These are phyloP conservation scores for Fistulinella staudtii DNA, from an alignment of 1,284 basidiomycete genomes.

Conservation along the genomic window DNA sequence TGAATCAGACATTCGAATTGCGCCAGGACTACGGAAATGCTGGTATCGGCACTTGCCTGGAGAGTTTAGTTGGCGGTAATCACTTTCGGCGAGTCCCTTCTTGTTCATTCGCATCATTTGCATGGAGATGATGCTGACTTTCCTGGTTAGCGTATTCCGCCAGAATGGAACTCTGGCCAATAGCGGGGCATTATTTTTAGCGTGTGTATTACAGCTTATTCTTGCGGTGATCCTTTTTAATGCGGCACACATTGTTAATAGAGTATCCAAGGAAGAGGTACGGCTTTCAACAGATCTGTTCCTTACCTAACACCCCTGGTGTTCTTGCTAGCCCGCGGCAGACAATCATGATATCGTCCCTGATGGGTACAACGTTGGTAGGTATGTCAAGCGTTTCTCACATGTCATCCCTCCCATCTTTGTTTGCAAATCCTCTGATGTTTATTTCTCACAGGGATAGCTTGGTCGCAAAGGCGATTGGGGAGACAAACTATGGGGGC, in stretches of 20 bases:
- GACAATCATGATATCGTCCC: slow-evolving; percentile 49
- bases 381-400: no score
- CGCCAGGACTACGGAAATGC: slow-evolving; percentile 55
- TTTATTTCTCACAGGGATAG: slow-evolving; percentile 33
- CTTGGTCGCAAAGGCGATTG: slow-evolving; percentile 44
- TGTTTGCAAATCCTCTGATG: not conserved
- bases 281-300: not conserved
- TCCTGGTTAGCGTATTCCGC: slow-evolving; percentile 42
- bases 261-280: slow-evolving; percentile 61
- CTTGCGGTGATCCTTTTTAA: not conserved
- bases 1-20: slow-evolving; percentile 50
- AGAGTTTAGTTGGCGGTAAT: slow-evolving; percentile 62
- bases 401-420: no score
- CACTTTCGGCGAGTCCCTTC: slow-evolving; percentile 49
- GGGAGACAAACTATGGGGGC: slow-evolving; percentile 40
- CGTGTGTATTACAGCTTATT: slow-evolving; percentile 39
- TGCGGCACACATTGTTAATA: slow-evolving; percentile 20
- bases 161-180: slow-evolving; percentile 57
- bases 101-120: no score
- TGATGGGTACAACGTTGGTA: slow-evolving; percentile 55
- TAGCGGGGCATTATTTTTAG: slow-evolving; percentile 61
- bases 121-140: no score
- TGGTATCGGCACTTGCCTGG: slow-evolving; percentile 54
- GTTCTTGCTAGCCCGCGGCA: slow-evolving; percentile 30
- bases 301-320: not conserved